Evolutionary conservation across 129 eudicot species (phyloP), one percentile per base, ranked within the genome.

Genomic region (Daucus carota): DNA sequence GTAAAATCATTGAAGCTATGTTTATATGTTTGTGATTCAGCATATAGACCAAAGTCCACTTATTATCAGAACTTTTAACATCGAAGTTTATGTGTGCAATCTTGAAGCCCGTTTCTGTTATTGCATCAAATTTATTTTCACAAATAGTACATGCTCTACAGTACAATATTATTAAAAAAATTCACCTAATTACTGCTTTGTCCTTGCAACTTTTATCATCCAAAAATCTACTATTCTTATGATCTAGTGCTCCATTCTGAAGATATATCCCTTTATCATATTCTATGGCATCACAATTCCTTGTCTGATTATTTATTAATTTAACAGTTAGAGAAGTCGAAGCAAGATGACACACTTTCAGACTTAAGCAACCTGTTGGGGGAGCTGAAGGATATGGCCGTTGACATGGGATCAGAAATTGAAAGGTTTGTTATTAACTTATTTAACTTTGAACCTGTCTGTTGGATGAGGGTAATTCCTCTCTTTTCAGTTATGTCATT

Each of bases 341-440:
- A 89, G 84, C 98, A 93, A 91, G 98, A 93, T 52, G 98, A 93
- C 71, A 87, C 87, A 7, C 83, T 93, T 22, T 81, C 93, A 12
- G 98, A 94, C 73, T 80, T 94, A 81, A 94, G 98, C 84, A 84
- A 89, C 70, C 69, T 94, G 14, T 77, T 94, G 82, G 93, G 90
- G 59, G 98, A 94, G 77, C 83, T 94, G 18, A 94, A 94, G 92
- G 89, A 80, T 72, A 94, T 94, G 98, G 98, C 98, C 2, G 73
- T 86, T 0, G 98, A 93, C 88, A 93, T 93, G 98, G 98, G 98
- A 34, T 86, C 97, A 10, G 98, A 93, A 79, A 91, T 93, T 74
- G 97, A 91, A 69, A 87, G 93, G 98, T 93, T 43, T 22, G 59
- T 42, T 20, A 72, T 43, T 10, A 38, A 10, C 24, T 29, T 20